Base-by-base conservation (phyloP, 73 alveolate genomes). In the Paramecium primaurelia region DNA sequence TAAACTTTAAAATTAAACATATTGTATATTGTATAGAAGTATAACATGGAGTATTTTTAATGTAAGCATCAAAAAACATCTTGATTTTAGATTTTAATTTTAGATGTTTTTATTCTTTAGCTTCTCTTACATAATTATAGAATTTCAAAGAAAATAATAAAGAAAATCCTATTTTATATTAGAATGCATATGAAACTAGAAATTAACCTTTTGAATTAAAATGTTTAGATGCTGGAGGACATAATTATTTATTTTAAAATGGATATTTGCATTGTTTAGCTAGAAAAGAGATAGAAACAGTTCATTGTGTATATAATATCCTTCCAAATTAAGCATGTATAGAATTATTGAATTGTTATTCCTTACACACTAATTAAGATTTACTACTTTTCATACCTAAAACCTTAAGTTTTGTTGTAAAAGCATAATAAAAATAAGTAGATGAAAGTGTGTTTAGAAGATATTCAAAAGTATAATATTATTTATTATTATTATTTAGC, bases 171-270 rank as follows among this genome's bases (percentile, higher is more conserved):
- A 47, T 58, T 40, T 42, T 58, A 25, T 83, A 30, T 47, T 11
- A 40, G 32, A 71, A 89, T 71, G 92, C 92, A 25, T 89, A 71
- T 47, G 94, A 89, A 71, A 89, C 58, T 0, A 47, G 73, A 71
- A 89, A 89, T n/a, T 36, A 89, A 71, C 94, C 94, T 12, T 89
- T 89, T 71, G 94, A 89, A 89, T 58, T 89, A 26, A 89, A 89
- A 20, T 89, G 86, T 32, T 58, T 71, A n/a, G 88, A 89, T 71
- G 75, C 54, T 89, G 86, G 86, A 44, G 94, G 94, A 28, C 71
- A 71, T 26, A 89, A 89, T 42, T 77, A 22, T 37, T 47, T 68
- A n/a, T 89, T 89, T 51, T 37, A 89, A 44, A 83, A 71, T 47
- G 94, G 94, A 14, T 71, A 71, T 77, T 83, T 89, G 26, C 94